Evolutionary conservation across 371 early-diverging fungal genomes (phyloP).

Genomic region (Rhizopus stolonifer): DNA sequence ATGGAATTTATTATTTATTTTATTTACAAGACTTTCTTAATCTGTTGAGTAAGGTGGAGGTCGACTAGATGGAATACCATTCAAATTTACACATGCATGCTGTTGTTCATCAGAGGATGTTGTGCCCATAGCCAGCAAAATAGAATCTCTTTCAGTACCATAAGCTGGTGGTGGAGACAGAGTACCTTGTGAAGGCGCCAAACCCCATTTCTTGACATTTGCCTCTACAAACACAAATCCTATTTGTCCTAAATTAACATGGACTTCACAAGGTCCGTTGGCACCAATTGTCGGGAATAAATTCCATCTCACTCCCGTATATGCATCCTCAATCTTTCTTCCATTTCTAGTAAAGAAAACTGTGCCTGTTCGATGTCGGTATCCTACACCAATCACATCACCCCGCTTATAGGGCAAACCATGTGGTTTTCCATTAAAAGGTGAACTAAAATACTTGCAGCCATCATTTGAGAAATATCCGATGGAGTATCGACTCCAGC

Average conservation of each 20-base stretch:
- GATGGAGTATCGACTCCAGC: constrained; percentile 72
- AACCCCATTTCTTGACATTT: constrained; percentile 81
- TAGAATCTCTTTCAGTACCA: constrained; percentile 53
- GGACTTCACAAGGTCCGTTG: constrained; percentile 62
- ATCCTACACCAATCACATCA: constrained; percentile 79
- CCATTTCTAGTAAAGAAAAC: constrained; percentile 81
- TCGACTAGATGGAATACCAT: constrained; percentile 3
- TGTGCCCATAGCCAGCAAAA: constrained; percentile 34
- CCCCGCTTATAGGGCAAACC: constrained; percentile 66
- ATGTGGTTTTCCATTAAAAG: constrained; percentile 60
- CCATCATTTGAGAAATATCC: constrained; percentile 72
- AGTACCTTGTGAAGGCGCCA: constrained; percentile 71
- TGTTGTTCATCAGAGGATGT: not conserved
- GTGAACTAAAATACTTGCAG: constrained; percentile 64
- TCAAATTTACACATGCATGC: constrained; percentile 9
- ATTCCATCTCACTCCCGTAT: constrained; percentile 53
- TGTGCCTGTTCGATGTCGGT: constrained; percentile 71
- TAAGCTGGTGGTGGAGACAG: constrained; percentile 71
- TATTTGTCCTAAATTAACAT: constrained; percentile 63
- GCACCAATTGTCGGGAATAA: constrained; percentile 66
- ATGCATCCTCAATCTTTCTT: constrained; percentile 59
- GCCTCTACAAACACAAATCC: constrained; percentile 76
- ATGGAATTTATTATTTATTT: too few species aligned
- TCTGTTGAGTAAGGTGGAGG: constrained; percentile 20
- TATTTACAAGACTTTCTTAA: too few species aligned